Percentiles rank a stretch among this genome's conserved stretches.
Conservation (phyloP, 75 land plant genomes). For the Isoetes taiwanensis region DNA sequence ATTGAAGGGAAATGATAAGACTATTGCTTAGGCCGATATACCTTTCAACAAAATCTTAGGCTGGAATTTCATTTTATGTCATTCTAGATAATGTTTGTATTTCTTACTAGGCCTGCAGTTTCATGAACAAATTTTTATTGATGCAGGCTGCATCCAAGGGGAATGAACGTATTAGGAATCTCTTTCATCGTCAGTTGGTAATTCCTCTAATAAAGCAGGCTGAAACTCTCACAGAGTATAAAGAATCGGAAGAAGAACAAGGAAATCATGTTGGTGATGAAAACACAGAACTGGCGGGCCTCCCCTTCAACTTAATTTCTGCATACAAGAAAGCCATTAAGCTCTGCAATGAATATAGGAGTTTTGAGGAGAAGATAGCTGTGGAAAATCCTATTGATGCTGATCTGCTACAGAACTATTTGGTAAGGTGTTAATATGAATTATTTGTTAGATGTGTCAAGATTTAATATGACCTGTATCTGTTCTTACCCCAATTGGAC, state of each 20-base stretch:
- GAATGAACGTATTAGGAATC: slow-evolving; percentile 40
- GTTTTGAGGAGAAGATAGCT: slow-evolving; percentile 50
- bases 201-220: slow-evolving; percentile 44
- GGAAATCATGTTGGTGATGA: slow-evolving; percentile 34
- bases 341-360: slow-evolving; percentile 46
- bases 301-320: slow-evolving; percentile 42
- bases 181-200: slow-evolving; percentile 71
- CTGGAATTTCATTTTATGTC: not conserved
- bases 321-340: slow-evolving; percentile 63
- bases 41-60: too few species aligned
- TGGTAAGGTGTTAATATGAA: slow-evolving; percentile 42
- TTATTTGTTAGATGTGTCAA: too few species aligned
- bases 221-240: slow-evolving; percentile 49
- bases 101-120: not conserved
- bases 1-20: too few species aligned
- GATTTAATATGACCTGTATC: too few species aligned
- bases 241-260: slow-evolving; percentile 69
- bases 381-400: slow-evolving; percentile 34
- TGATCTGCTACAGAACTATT: slow-evolving; percentile 56
- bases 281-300: slow-evolving; percentile 34
- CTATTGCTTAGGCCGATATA: too few species aligned
- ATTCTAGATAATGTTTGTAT: not conserved
- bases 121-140: not conserved
- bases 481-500: too few species aligned
- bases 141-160: slow-evolving; percentile 65